Evolutionary conservation across 164 flowering plant genomes (phyloP).

Genomic region (Tetrastigma voinierianum): DNA sequence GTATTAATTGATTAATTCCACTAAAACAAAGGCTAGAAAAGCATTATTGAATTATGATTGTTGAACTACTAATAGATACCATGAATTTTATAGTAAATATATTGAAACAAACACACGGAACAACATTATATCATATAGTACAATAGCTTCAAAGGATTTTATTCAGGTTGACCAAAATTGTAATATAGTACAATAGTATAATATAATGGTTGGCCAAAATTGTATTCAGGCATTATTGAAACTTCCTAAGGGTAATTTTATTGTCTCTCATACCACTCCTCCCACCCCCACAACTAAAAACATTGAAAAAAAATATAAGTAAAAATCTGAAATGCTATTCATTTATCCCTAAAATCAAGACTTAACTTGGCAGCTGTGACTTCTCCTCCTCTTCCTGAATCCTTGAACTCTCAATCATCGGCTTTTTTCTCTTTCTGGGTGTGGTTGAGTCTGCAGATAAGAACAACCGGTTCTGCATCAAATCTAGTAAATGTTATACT

Average conservation of each 20-base stretch:
- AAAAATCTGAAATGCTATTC: not conserved
- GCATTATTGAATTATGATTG: too few relatives aligned
- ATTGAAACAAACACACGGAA: not conserved
- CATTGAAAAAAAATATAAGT: too few relatives aligned
- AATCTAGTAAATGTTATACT: conserved; percentile 38
- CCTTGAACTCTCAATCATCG: conserved; percentile 13
- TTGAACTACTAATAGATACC: not conserved
- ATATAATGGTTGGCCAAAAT: not conserved
- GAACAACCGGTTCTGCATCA: conserved; percentile 34
- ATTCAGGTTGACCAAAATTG: not conserved
- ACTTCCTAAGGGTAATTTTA: too few relatives aligned
- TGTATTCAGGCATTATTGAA: too few relatives aligned
- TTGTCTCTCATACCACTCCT: not conserved
- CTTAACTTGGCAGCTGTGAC: conserved; percentile 2
- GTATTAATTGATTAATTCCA: too few relatives aligned
- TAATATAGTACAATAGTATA: not conserved
- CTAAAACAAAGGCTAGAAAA: too few relatives aligned
- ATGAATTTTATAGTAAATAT: not conserved
- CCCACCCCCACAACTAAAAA: too few relatives aligned
- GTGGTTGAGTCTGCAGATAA: conserved; percentile 10
- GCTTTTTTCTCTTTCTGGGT: conserved; percentile 26
- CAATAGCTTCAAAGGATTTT: not conserved
- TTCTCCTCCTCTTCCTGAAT: conserved; percentile 15
- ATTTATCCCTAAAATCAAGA: too few relatives aligned
- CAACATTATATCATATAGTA: not conserved